Percentiles rank a stretch among this genome's conserved stretches.
Conservation (phyloP, 2,329 filamentous ascomycete species). For the Aureobasidium namibiae region DNA sequence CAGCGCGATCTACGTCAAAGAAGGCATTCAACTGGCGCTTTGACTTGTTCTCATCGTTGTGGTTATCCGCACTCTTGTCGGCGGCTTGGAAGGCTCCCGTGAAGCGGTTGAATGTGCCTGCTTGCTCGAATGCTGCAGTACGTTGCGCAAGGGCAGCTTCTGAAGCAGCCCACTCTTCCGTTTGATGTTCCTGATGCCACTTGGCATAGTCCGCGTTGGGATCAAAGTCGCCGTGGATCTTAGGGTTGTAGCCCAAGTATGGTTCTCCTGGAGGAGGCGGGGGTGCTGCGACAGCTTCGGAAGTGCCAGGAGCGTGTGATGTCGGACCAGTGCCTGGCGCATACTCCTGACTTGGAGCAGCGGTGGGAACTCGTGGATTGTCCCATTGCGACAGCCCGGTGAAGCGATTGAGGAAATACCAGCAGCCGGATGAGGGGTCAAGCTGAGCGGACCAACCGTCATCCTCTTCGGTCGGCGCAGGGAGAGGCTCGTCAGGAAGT, state of each 20-base stretch:
- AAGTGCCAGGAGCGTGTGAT: slow-evolving; percentile 10
- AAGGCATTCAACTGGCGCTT: slow-evolving; percentile 84
- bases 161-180: slow-evolving; percentile 17
- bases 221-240: slow-evolving; percentile 94
- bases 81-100: slow-evolving; percentile 72
- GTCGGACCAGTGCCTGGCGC: slow-evolving; percentile 11
- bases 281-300: slow-evolving; percentile 3
- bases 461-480: slow-evolving; percentile 35
- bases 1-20: slow-evolving; percentile 92
- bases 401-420: slow-evolving; percentile 79
- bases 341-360: not conserved
- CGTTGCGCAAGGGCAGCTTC: slow-evolving; percentile 21
- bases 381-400: slow-evolving; percentile 73
- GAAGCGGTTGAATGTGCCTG: slow-evolving; percentile 81
- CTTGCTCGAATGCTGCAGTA: slow-evolving; percentile 51
- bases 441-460: slow-evolving; percentile 77
- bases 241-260: slow-evolving; percentile 81
- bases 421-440: slow-evolving; percentile 60
- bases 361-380: slow-evolving; percentile 59
- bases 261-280: slow-evolving; percentile 29
- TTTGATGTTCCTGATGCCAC: slow-evolving; percentile 27
- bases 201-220: slow-evolving; percentile 87
- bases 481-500: slow-evolving; percentile 44
- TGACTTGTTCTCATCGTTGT: slow-evolving; percentile 82
- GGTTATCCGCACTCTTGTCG: slow-evolving; percentile 61